Conservation (phyloP, 2,329 filamentous ascomycete species). For the Atkinsonella hypoxylon region DNA sequence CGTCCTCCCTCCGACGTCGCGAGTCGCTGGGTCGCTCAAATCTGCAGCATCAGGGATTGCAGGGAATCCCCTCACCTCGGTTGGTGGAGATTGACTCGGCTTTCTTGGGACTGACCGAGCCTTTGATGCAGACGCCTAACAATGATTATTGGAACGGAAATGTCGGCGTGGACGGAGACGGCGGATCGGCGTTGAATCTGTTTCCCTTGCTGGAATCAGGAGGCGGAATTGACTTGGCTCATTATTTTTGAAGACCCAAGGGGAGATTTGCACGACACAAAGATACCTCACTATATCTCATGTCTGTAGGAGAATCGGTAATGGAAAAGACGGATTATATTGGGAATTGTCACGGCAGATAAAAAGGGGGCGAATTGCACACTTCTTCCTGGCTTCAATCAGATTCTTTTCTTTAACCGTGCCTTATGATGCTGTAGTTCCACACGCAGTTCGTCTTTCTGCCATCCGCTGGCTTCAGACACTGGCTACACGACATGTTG, state of each 20-base stretch:
- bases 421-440: background rate
- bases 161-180: slow-evolving; percentile 28
- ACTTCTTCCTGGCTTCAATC: too few species aligned
- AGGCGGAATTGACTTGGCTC: slow-evolving; percentile 39
- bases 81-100: slow-evolving; percentile 25
- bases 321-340: background rate
- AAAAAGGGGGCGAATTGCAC: too few species aligned
- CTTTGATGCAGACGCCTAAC: slow-evolving; percentile 29
- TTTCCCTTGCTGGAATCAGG: slow-evolving; percentile 39
- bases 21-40: slow-evolving; percentile 15
- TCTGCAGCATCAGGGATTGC: slow-evolving; percentile 13
- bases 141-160: slow-evolving; percentile 26
- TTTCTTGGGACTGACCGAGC: slow-evolving; percentile 26
- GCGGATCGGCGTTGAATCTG: slow-evolving; percentile 33
- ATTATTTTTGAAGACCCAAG: slow-evolving; percentile 18
- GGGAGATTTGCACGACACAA: too few species aligned
- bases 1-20: slow-evolving; percentile 7
- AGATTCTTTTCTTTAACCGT: too few species aligned
- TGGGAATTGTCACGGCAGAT: background rate
- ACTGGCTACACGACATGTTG: background rate
- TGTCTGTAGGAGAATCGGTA: background rate
- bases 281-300: too few species aligned
- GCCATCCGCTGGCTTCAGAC: background rate
- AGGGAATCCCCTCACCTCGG: slow-evolving; percentile 18
- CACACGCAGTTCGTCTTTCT: background rate